phyloP scores from a whole-genome alignment of 305 asterid species.

The Fraxinus sp. region DNA sequence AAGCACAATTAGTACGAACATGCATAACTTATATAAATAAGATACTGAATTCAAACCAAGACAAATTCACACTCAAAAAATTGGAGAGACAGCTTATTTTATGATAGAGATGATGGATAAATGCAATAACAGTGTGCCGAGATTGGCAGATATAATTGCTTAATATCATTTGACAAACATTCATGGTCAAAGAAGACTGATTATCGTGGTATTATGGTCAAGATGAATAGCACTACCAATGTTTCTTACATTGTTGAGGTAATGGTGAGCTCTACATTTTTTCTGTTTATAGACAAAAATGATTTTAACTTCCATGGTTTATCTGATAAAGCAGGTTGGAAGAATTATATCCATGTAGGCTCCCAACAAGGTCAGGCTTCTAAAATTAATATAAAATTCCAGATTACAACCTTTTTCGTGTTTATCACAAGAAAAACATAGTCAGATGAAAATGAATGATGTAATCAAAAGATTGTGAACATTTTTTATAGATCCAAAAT shows the following conservation, averaged over 20 bases:
- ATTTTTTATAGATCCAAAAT: constrained; percentile 11
- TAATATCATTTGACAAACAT: not conserved
- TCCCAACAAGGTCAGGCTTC: not conserved
- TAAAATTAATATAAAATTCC: not conserved
- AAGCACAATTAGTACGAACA: constrained; percentile 18
- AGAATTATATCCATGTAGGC: not conserved
- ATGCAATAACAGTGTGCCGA: not conserved
- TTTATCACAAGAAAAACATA: not conserved
- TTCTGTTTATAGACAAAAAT: not conserved
- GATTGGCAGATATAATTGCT: not conserved
- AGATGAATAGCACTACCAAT: not conserved
- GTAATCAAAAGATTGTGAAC: constrained; percentile 4
- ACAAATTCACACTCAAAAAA: not conserved
- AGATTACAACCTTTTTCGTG: not conserved
- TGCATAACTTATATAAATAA: not conserved
- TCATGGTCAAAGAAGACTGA: not conserved
- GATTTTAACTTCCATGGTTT: not conserved
- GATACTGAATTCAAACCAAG: constrained; percentile 3
- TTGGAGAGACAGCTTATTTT: not conserved
- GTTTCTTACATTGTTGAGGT: not conserved
- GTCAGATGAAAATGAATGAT: not conserved
- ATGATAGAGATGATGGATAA: not conserved
- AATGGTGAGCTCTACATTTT: not conserved
- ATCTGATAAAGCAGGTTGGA: not conserved
- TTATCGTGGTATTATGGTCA: not conserved